Evolutionary conservation across 805 yeast genomes (phyloP).

Genomic region (Metschnikowia colocasiae): DNA sequence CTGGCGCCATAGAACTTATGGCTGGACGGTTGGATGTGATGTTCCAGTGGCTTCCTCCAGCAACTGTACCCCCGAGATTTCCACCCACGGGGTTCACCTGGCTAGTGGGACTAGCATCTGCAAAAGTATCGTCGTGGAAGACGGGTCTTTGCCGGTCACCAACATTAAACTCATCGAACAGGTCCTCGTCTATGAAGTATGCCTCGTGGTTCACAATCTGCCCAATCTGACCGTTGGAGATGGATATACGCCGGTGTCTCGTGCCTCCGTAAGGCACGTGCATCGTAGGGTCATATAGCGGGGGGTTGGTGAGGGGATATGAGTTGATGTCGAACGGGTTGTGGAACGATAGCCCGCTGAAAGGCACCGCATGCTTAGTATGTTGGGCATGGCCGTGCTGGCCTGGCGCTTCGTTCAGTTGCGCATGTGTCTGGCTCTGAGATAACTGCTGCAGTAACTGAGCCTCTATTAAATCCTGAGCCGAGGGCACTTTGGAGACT

Average conservation of each 20-base stretch:
- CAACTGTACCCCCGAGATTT: neutral
- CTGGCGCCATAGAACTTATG: neutral
- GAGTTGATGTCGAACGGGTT: slow-evolving; percentile 38
- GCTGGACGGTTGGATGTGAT: neutral
- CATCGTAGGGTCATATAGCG: slow-evolving; percentile 43
- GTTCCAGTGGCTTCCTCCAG: neutral
- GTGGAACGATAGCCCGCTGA: slow-evolving; percentile 21
- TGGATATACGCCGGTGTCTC: slow-evolving; percentile 66
- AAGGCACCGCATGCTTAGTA: slow-evolving; percentile 10
- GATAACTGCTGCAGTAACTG: slow-evolving; percentile 5
- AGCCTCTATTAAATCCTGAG: neutral
- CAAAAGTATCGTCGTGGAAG: slow-evolving; percentile 1
- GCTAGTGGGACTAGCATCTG: neutral
- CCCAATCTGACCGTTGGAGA: slow-evolving; percentile 82
- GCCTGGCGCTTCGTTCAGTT: neutral
- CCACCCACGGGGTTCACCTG: neutral
- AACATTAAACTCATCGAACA: slow-evolving; percentile 20
- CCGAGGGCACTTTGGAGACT: neutral
- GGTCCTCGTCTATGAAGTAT: slow-evolving; percentile 27
- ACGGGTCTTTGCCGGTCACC: neutral
- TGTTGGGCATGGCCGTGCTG: neutral
- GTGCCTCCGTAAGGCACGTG: slow-evolving; percentile 32
- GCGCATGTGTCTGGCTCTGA: neutral
- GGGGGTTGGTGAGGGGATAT: slow-evolving; percentile 47
- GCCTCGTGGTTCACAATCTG: slow-evolving; percentile 56